phyloP scores from a whole-genome alignment of 306 rosid genomes.

The Prunus mume region DNA sequence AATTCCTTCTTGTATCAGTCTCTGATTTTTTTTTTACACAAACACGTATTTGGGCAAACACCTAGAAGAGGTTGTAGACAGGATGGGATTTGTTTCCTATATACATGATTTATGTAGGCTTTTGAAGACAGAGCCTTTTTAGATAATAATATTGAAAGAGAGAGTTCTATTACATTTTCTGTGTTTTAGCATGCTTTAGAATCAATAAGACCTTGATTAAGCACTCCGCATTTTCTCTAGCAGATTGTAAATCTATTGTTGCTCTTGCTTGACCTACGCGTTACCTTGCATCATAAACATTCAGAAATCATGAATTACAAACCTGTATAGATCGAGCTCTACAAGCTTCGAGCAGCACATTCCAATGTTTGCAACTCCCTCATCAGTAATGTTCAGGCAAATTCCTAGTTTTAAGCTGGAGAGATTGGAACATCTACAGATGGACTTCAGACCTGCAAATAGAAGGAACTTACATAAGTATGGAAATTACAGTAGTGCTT shows the following conservation, averaged over 20 bases:
- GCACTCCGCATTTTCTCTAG: not conserved
- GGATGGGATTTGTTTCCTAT: not conserved
- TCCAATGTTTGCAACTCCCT: conserved; percentile 68
- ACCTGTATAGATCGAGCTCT: conserved; percentile 96
- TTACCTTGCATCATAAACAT: not conserved
- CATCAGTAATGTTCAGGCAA: conserved; percentile 81
- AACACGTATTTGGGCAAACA: not conserved
- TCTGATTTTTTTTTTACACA: not conserved
- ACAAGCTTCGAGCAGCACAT: conserved; percentile 59
- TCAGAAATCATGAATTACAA: conserved; percentile 23
- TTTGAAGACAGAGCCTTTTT: not conserved
- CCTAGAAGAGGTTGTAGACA: not conserved
- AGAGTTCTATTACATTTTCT: not conserved
- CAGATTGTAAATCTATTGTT: not conserved
- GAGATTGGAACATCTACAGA: conserved; percentile 68
- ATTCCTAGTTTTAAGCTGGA: conserved; percentile 74
- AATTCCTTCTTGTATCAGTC: not conserved
- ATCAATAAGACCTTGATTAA: not conserved
- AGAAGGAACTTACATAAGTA: conserved; percentile 26
- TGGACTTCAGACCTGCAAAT: conserved; percentile 63
- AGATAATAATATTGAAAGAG: not conserved
- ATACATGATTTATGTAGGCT: not conserved
- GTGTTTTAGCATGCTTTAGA: not conserved
- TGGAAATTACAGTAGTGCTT: conserved; percentile 13
- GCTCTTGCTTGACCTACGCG: not conserved